These are phyloP conservation scores for Schrenkiella parvula DNA, from an alignment of 345 rosid species.

Conservation along the genomic window DNA sequence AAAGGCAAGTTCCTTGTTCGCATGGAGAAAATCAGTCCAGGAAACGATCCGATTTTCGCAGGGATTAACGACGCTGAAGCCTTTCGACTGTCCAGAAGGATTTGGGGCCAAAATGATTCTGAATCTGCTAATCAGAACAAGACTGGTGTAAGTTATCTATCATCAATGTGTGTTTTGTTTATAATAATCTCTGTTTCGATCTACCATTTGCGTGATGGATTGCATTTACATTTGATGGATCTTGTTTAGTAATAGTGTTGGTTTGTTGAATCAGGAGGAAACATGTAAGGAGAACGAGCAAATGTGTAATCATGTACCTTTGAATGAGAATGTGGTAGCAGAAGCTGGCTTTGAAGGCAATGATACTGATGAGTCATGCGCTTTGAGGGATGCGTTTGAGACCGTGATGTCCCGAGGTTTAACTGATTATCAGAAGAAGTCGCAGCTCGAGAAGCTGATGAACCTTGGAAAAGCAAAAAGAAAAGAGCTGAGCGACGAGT, in stretches of 20 bases:
- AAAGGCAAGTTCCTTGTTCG: not conserved
- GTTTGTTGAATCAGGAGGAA: not conserved
- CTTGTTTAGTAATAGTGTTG: not conserved
- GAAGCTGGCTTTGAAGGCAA: not conserved
- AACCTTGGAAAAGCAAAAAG: not conserved
- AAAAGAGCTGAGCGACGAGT: constrained; percentile 20
- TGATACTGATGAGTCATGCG: not conserved
- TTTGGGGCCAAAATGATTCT: not conserved
- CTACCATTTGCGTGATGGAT: too few relatives aligned
- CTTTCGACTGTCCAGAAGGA: not conserved
- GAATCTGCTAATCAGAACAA: not conserved
- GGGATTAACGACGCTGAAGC: not conserved
- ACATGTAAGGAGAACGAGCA: not conserved
- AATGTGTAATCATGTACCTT: not conserved
- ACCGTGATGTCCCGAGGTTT: not conserved
- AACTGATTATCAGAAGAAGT: constrained; percentile 14
- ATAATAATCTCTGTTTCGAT: too few relatives aligned
- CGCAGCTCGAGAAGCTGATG: constrained; percentile 7
- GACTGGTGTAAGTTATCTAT: not conserved
- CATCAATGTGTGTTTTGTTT: too few relatives aligned
- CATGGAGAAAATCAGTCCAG: not conserved
- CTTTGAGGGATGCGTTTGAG: constrained; percentile 25
- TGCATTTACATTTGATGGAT: too few relatives aligned
- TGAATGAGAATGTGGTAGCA: not conserved
- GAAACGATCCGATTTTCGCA: not conserved